These are phyloP conservation scores for Tetrapisispora nanseiensis DNA, from an alignment of 805 yeast genomes.

Conservation along the genomic window DNA sequence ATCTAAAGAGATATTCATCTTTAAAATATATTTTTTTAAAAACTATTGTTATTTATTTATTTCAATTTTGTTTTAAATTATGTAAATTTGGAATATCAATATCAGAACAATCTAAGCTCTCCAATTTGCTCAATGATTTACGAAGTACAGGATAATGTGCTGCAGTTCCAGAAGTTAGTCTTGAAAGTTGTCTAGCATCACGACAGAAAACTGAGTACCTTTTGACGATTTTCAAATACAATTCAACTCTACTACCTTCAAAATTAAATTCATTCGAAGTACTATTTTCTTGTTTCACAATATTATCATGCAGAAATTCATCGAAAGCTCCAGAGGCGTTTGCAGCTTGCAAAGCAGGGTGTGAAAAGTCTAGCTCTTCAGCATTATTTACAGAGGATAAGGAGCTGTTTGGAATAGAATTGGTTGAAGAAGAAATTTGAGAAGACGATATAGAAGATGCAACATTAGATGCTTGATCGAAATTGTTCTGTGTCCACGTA, in stretches of 20 bases:
- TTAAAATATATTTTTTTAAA: no score
- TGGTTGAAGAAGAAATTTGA: background rate
- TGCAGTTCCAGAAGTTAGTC: slow-evolving; percentile 36
- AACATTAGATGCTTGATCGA: slow-evolving; percentile 5
- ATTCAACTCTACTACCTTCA: slow-evolving; percentile 36
- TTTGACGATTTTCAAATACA: slow-evolving; percentile 48
- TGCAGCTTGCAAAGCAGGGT: slow-evolving; percentile 31
- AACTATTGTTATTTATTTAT: no score
- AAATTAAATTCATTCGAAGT: background rate
- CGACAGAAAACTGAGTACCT: slow-evolving; percentile 40
- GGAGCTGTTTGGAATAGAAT: background rate
- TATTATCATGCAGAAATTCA: slow-evolving; percentile 12
- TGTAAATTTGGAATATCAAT: slow-evolving; percentile 34
- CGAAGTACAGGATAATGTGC: slow-evolving; percentile 33
- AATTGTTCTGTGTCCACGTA: slow-evolving; percentile 27
- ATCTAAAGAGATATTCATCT: no score
- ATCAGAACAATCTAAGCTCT: slow-evolving; percentile 30
- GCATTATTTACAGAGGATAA: background rate
- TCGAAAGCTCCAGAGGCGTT: slow-evolving; percentile 32
- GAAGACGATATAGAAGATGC: background rate
- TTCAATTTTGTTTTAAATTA: slow-evolving; percentile 11
- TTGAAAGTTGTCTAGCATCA: slow-evolving; percentile 38
- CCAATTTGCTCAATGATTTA: slow-evolving; percentile 31
- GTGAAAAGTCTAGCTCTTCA: slow-evolving; percentile 11
- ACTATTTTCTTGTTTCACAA: slow-evolving; percentile 2